Evolutionary conservation across 2,329 filamentous ascomycete species (phyloP), one percentile per base, ranked within the genome.

Genomic region (Neofusicoccum parvum): DNA sequence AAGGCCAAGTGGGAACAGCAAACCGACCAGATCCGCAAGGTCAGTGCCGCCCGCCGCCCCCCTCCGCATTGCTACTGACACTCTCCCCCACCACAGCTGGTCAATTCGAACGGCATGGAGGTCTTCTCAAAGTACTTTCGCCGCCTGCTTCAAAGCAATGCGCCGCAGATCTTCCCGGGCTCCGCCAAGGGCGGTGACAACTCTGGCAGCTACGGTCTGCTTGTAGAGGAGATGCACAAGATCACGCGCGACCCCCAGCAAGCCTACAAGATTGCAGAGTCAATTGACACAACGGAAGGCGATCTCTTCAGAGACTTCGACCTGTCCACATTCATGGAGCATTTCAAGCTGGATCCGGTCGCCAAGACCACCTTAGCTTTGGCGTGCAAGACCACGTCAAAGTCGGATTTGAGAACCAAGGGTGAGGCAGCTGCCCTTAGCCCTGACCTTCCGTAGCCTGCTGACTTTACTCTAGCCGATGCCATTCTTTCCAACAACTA

Each of bases 91-190:
- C 32, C 68, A n/a, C 70, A 97, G 92, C 89, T 98, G 78, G 90
- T 98, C 82, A 90, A 97, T 87, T 94, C 94, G 74, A 90, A 96
- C 93, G 94, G 94, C 76, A 99, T 99, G 94, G 96, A 99, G 85
- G 93, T 97, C 76, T 97, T 94, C 79, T 89, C 92, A 67, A 96
- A 94, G 83, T 97, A 95, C 80, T 96, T 99, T 80, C 90, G 92
- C 79, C 92, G 94, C 80, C 85, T 98, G 77, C 88, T 99, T 75
- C 91, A 90, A 80, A 90, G 90, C 81, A 97, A 97, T 88, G 92
- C 94, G 73, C 83, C 90, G 69, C 90, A 95, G 74, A 95, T 99
- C 77, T 98, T 98, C 76, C 90, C 92, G 60, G 88, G 90, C 69
- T 83, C 89, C 64, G 91, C 87, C 72, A 87, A 92, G 79, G 86